A percentile compares a stretch with the other conserved stretches of the same genome.
Conservation (phyloP, 2,329 filamentous ascomycete species). For the Magnaporthiopsis poae region DNA sequence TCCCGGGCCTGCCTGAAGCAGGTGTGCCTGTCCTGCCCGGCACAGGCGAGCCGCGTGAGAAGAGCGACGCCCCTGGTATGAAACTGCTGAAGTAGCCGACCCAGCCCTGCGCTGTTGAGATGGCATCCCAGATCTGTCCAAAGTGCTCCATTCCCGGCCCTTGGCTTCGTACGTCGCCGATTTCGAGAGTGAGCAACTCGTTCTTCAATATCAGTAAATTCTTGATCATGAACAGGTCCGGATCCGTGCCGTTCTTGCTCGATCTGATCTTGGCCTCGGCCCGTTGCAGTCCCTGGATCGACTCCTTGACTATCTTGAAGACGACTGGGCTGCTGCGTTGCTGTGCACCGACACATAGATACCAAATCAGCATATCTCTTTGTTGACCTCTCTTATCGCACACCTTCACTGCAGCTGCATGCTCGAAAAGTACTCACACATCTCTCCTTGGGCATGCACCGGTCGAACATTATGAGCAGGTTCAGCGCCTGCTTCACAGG, state of each 20-base stretch:
- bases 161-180: conserved; percentile 53
- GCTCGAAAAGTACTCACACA: conserved; percentile 35
- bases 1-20: conserved; percentile 11
- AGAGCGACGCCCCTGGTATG: conserved; percentile 45
- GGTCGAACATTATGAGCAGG: conserved; percentile 52
- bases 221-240: conserved; percentile 85
- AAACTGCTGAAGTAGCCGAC: conserved; percentile 50
- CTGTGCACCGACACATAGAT: conserved; percentile 19
- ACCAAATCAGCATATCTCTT: neutral
- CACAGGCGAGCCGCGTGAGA: conserved; percentile 25
- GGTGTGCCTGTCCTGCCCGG: conserved; percentile 6
- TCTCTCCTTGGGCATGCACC: conserved; percentile 54
- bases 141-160: conserved; percentile 50
- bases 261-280: conserved; percentile 63
- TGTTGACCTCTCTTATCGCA: neutral
- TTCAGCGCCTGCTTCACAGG: conserved; percentile 49
- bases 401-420: neutral
- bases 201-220: conserved; percentile 93
- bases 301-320: conserved; percentile 74
- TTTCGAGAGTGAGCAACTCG: conserved; percentile 90
- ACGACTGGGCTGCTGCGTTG: conserved; percentile 46
- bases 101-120: conserved; percentile 44
- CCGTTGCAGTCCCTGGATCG: conserved; percentile 69
- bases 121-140: conserved; percentile 53
- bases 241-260: conserved; percentile 53